Evolutionary conservation across 2,329 filamentous ascomycete species (phyloP), one percentile per base, ranked within the genome.

Genomic region (Hypomyces rosellus): DNA sequence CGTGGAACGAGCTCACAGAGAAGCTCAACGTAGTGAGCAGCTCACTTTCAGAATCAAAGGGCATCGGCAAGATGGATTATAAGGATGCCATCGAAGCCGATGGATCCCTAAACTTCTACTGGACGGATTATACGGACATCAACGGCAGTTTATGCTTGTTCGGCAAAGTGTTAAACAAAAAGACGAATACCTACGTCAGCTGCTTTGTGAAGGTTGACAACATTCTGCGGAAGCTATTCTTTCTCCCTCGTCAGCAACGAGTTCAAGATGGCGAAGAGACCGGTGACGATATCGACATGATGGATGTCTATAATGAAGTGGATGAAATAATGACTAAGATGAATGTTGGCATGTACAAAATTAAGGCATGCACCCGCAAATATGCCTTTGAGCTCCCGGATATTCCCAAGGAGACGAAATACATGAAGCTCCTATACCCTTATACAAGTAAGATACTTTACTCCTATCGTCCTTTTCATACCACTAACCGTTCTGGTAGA

Each of bases 161-260:
- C 63, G 93, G 93, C 56, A 99, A 99, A 65, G 92, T 96, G 20
- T 83, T 90, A 61, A 90, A 96, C 72, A 96, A 91, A 68, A 86
- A 84, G 61, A 88, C 82, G 1, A 84, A 81, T 46, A 75, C 76
- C 40, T 91, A 88, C 64, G 86, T 90, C 53, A 99, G 93, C 69
- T 95, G 90, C 61, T 97, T 99, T 62, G 81, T 96, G 66, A 97
- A 97, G 68, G 76, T 99, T 16, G 91, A 99, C 74, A 96, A 96
- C 59, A 88, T 99, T 53, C 69, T 95, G 48, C 82, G 93, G 53
- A 97, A 95, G 63, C 77, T 99, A 0, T 99, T 85, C 69, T 99
- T 99, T 64, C 74, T 99, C 37, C 93, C 93, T 5, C 86, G 93
- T 40, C 76, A 89, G 59, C 71, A 73, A 38, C 75, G 75, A 9